Base-by-base conservation (phyloP, 1,139 yeast species). In the Torulaspora pretoriensis region DNA sequence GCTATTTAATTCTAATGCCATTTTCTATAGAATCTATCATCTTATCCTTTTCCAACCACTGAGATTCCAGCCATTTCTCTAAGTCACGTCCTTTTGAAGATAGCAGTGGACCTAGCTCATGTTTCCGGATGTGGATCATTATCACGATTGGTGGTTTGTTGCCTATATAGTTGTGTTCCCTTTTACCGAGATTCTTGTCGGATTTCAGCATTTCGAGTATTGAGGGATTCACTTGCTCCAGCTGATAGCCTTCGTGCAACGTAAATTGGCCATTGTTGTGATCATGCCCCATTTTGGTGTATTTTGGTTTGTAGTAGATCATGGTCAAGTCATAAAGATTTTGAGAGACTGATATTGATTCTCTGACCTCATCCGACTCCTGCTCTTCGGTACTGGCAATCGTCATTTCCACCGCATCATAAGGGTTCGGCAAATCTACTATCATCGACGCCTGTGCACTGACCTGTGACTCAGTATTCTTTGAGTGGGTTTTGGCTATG, bases 1-100 rank as follows among this genome's bases (percentile, higher is more conserved):
- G 40, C 41, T 48, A 56, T 45, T 46, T 53, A 24, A 60, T 34
- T 34, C 53, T 59, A 27, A 70, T 60, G 44, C 66, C 67, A 40
- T 54, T 57, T 46, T 66, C 69, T 49, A 67, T 61, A 31, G 61
- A 60, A 5, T 63, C 63, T 23, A 76, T 68, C 36, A 70, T 51
- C 46, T 61, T 69, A 56, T 86, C 95, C 59, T 85, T 85, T 41
- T 75, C 78, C n/a, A 67, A 64, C 95, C 95, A 87, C 31, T 71
- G 65, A 39, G 69, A 69, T 60, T 87, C 95, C 12, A 87, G 60
- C 83, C 89, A 86, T 58, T 76, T 78, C 53, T 84, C 92, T 32
- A 83, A 50, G 49, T 73, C 76, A 32, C 69, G 65, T 38, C 77
- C 68, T 50, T 75, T 80, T 9, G 62, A 49, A 0, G 86, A 83